Evolutionary conservation across 331 rosid genomes (phyloP).

Genomic region (Pyracantha coccinea): DNA sequence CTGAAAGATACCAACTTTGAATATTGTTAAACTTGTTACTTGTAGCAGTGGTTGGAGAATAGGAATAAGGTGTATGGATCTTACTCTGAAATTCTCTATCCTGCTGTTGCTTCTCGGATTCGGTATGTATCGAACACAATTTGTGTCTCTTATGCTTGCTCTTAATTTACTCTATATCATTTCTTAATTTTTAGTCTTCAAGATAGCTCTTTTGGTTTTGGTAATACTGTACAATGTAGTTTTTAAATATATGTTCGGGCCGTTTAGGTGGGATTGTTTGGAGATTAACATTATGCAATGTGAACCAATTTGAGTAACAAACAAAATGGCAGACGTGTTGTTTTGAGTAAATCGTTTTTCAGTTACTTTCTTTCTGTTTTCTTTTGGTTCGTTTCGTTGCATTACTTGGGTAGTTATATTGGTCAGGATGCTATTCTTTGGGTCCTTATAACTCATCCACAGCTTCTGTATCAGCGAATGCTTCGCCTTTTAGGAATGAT

Average conservation of each 20-base stretch:
- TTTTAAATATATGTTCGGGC: neutral
- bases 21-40: neutral
- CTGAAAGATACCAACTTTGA: neutral
- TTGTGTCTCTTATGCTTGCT: neutral
- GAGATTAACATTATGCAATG: neutral
- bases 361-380: neutral
- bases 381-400: neutral
- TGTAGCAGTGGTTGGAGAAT: conserved; percentile 22
- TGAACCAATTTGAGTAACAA: neutral
- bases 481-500: conserved; percentile 28
- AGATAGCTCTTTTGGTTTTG: neutral
- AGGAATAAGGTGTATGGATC: conserved; percentile 63
- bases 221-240: neutral
- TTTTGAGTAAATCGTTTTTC: neutral
- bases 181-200: neutral
- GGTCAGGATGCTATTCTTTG: neutral
- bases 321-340: neutral
- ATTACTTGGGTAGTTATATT: conserved; percentile 3
- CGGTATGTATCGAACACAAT: conserved; percentile 31
- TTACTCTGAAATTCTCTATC: conserved; percentile 33
- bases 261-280: neutral
- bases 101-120: conserved; percentile 50
- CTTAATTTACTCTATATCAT: neutral
- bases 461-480: conserved; percentile 34
- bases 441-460: neutral